These are phyloP conservation scores for Naganishia cerealis DNA, from an alignment of 1,284 basidiomycete species.

Conservation along the genomic window DNA sequence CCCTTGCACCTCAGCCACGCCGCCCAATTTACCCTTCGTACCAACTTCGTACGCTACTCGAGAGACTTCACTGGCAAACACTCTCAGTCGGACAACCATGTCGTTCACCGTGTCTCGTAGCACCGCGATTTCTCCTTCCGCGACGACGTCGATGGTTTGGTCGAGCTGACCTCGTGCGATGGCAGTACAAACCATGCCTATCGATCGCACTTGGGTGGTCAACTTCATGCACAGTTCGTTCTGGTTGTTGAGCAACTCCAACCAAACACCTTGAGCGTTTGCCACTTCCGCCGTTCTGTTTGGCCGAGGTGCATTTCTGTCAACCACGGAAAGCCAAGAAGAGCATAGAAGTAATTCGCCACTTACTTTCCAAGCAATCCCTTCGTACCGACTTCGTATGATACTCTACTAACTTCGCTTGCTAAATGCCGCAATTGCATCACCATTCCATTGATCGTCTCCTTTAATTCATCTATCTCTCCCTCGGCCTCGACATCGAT, in stretches of 20 bases:
- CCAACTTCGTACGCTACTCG: slow-evolving; percentile 89
- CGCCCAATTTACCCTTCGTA: slow-evolving; percentile 86
- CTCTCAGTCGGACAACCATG: slow-evolving; percentile 85
- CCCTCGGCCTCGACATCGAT: slow-evolving; percentile 96
- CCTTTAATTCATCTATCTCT: slow-evolving; percentile 95
- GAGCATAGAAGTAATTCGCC: slow-evolving; percentile 42
- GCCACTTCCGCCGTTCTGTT: slow-evolving; percentile 69
- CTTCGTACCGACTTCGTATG: slow-evolving; percentile 84
- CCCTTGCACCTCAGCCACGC: slow-evolving; percentile 85
- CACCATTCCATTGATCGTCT: slow-evolving; percentile 98
- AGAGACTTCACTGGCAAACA: slow-evolving; percentile 91
- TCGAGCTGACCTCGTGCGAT: slow-evolving; percentile 54
- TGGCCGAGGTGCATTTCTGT: slow-evolving; percentile 44
- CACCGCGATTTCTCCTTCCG: slow-evolving; percentile 87
- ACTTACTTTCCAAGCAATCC: slow-evolving; percentile 77
- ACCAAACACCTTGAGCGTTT: slow-evolving; percentile 93
- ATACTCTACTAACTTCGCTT: slow-evolving; percentile 93
- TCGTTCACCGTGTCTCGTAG: slow-evolving; percentile 71
- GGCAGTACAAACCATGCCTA: slow-evolving; percentile 87
- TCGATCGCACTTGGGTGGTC: slow-evolving; percentile 90
- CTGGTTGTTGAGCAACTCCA: slow-evolving; percentile 83
- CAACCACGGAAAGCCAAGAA: neutral
- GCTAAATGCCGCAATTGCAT: slow-evolving; percentile 83
- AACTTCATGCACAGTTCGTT: slow-evolving; percentile 84
- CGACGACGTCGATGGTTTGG: slow-evolving; percentile 64